Conservation (phyloP, 2,329 filamentous ascomycete species). For the Fusarium nelsonii region DNA sequence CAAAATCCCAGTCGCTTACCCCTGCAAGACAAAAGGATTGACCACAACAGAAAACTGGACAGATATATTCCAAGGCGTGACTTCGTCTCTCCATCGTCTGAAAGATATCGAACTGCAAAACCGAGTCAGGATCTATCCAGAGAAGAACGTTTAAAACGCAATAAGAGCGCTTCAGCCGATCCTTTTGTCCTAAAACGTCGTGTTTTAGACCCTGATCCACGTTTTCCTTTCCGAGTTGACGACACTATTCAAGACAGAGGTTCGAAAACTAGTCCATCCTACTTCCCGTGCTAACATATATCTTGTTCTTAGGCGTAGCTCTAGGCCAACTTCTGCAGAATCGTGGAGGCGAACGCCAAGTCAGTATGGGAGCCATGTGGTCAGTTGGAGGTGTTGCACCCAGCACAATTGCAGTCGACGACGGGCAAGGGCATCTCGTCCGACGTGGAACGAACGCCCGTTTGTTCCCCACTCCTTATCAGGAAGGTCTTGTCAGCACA, state of each 20-base stretch:
- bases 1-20: background rate
- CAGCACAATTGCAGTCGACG: conserved; percentile 65
- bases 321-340: conserved; percentile 46
- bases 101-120: conserved; percentile 63
- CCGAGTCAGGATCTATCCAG: conserved; percentile 56
- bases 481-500: conserved; percentile 54
- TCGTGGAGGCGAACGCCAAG: conserved; percentile 56
- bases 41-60: conserved; percentile 52
- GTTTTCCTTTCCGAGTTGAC: conserved; percentile 31
- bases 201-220: conserved; percentile 19
- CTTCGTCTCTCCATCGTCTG: conserved; percentile 51
- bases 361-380: conserved; percentile 80
- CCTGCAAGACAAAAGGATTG: conserved; percentile 15
- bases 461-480: conserved; percentile 67
- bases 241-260: conserved; percentile 27
- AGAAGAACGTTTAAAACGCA: conserved; percentile 60
- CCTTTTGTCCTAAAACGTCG: conserved; percentile 55
- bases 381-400: conserved; percentile 77
- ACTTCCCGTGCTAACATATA: conserved; percentile 6
- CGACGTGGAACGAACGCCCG: conserved; percentile 80
- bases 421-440: conserved; percentile 74
- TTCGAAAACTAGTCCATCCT: conserved; percentile 6
- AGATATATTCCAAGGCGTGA: conserved; percentile 65
- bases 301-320: conserved; percentile 42
- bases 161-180: conserved; percentile 57